Percentiles rank a stretch among this genome's conserved stretches.
Evolutionary conservation across 2,329 filamentous ascomycete species (phyloP).

Genomic region (Periconia digitata): DNA sequence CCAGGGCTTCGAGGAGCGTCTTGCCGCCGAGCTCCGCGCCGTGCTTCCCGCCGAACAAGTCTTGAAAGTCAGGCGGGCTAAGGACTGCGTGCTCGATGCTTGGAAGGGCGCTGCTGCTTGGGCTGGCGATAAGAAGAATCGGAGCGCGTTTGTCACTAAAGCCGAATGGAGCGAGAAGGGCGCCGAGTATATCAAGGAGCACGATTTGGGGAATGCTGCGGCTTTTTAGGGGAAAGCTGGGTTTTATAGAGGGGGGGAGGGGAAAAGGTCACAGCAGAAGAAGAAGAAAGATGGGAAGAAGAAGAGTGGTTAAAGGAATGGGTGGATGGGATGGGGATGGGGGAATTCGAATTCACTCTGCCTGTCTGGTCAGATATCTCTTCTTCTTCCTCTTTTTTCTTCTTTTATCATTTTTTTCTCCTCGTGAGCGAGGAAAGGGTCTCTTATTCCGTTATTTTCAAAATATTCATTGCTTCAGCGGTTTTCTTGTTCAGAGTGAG

Average conservation of each 20-base stretch:
- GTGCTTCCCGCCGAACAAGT: slow-evolving; percentile 69
- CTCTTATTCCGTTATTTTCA: too few relatives aligned
- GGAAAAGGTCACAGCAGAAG: too few relatives aligned
- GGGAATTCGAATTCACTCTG: too few relatives aligned
- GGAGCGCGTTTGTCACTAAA: slow-evolving; percentile 68
- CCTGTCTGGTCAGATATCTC: too few relatives aligned
- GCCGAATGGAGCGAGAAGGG: slow-evolving; percentile 93
- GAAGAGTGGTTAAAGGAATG: too few relatives aligned
- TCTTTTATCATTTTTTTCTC: too few relatives aligned
- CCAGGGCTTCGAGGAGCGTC: slow-evolving; percentile 79
- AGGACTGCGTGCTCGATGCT: slow-evolving; percentile 79
- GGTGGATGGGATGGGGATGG: too few relatives aligned
- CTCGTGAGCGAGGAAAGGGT: too few relatives aligned
- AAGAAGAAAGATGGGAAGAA: neutral
- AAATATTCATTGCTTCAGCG: too few relatives aligned
- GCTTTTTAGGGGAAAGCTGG: slow-evolving; percentile 5
- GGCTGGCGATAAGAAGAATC: slow-evolving; percentile 65
- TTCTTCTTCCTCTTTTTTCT: too few relatives aligned
- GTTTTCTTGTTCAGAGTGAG: too few relatives aligned
- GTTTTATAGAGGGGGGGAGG: too few relatives aligned
- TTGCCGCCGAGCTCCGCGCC: slow-evolving; percentile 66
- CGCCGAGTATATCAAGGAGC: slow-evolving; percentile 85
- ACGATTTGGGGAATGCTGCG: slow-evolving; percentile 46
- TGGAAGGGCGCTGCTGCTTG: slow-evolving; percentile 92
- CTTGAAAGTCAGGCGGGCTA: slow-evolving; percentile 70